A percentile compares a stretch with the other conserved stretches of the same genome.
phyloP scores from a whole-genome alignment of 371 early-diverging fungal genomes.

The Rhizopus sp. region DNA sequence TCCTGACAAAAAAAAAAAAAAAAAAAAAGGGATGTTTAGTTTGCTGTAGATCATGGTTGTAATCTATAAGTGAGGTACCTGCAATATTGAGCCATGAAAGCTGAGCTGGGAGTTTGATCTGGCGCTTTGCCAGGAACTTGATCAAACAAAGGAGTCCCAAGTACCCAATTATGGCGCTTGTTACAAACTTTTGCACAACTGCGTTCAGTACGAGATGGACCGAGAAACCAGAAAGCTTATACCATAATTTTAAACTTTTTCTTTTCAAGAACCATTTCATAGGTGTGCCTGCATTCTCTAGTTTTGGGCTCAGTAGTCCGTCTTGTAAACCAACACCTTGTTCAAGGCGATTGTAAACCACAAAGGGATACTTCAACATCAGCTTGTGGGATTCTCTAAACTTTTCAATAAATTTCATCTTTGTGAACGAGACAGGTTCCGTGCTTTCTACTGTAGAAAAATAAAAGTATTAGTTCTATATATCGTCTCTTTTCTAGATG shows the following conservation, averaged over 20 bases:
- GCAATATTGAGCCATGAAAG: constrained; percentile 15
- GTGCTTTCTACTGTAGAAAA: constrained; percentile 16
- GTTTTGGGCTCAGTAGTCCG: not conserved
- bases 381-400: constrained; percentile 31
- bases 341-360: constrained; percentile 26
- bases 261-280: constrained; percentile 25
- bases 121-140: constrained; percentile 29
- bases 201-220: constrained; percentile 32
- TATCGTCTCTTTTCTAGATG: not conserved
- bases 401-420: constrained; percentile 21
- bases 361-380: constrained; percentile 27
- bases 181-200: constrained; percentile 12
- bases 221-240: constrained; percentile 25
- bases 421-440: constrained; percentile 9
- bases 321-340: constrained; percentile 2
- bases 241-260: constrained; percentile 24
- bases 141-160: constrained; percentile 13
- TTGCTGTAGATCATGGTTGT: not conserved
- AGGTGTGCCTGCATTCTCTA: constrained; percentile 11
- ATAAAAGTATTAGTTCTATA: not conserved
- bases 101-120: constrained; percentile 19
- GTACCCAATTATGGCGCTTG: constrained; percentile 9
- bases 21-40: not conserved
- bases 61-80: not conserved
- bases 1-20: constrained; percentile 10